A percentile compares a stretch with the other conserved stretches of the same genome.
Evolutionary conservation across 345 rosid genomes (phyloP).

Genomic region (Eucalyptus polybractea): DNA sequence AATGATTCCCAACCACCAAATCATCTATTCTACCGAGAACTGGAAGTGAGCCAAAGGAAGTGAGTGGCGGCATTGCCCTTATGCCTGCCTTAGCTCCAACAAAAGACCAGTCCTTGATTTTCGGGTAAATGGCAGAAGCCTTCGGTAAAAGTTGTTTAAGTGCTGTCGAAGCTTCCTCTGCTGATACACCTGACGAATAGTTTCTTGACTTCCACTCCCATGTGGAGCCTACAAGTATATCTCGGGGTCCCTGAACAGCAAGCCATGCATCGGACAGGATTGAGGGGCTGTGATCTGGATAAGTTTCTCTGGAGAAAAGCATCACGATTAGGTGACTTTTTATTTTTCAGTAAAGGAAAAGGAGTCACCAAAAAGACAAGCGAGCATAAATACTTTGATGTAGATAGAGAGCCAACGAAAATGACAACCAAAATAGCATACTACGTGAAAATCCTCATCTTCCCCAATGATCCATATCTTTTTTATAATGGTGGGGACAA

Average conservation of each 20-base stretch:
- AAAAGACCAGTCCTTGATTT: conserved; percentile 49
- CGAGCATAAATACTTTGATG: not conserved
- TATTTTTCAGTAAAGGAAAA: not conserved
- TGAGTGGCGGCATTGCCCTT: conserved; percentile 85
- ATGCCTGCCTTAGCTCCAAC: conserved; percentile 72
- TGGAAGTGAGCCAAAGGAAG: conserved; percentile 71
- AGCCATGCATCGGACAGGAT: conserved; percentile 86
- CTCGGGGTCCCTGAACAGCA: conserved; percentile 53
- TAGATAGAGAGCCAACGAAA: not conserved
- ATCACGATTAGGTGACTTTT: not conserved
- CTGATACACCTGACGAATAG: conserved; percentile 40
- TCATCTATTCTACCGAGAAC: conserved; percentile 58
- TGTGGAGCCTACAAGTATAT: conserved; percentile 64
- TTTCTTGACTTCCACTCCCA: conserved; percentile 91
- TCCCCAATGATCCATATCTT: not conserved
- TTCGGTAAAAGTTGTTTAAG: conserved; percentile 69
- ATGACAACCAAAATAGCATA: not conserved
- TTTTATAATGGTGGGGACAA: not conserved
- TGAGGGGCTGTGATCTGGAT: conserved; percentile 58
- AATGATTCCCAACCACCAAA: conserved; percentile 18
- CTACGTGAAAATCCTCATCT: not conserved
- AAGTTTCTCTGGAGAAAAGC: conserved; percentile 38
- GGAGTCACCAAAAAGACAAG: not conserved
- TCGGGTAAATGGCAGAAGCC: conserved; percentile 56
- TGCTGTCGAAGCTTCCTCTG: conserved; percentile 64